Base-by-base conservation (phyloP, 495 filamentous ascomycete species). In the Glarea lozoyensis region DNA sequence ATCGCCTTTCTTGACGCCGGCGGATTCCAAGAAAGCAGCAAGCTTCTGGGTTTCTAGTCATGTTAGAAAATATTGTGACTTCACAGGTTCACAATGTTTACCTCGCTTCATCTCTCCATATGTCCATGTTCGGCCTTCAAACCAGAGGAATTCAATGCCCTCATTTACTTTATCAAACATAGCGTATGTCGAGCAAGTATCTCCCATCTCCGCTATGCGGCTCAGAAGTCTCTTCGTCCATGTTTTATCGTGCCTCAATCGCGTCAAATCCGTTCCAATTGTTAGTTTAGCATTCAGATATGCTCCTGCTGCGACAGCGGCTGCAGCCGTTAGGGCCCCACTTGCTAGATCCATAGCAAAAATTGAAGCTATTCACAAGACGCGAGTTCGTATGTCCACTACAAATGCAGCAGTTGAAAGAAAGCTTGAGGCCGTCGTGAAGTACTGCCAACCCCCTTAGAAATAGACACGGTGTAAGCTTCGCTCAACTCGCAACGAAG, bases 71-170 rank as follows among this genome's bases (percentile, higher is more conserved):
- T 16, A 10, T 22, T 42, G 11, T 13, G 9, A n/a, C n/a, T n/a
- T n/a, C n/a, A n/a, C n/a, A n/a, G n/a, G n/a, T n/a, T n/a, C n/a
- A n/a, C n/a, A n/a, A n/a, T 20, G 12, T 15, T 13, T 16, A 72
- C 70, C 53, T 18, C 64, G 62, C 41, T 70, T 74, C 18, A 74
- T 41, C 34, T 72, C 57, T 10, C 45, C 53, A 52, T 74, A 72
- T 2, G 60, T 72, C 70, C 70, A 72, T 12, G 60, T 66, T 48
- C 61, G 65, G 2, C 66, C 59, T 42, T 75, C 70, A 56, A 73
- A 73, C 70, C 70, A 74, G 13, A 74, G 46, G 4, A 64, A 65
- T 35, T 72, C 67, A 3, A 29, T 32, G 0, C 51, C 42, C 3
- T 59, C 63, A 20, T 62, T 49, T 0, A 63, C 56, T n/a, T 57